phyloP scores from a whole-genome alignment of 2,329 filamentous ascomycete genomes.

The Talaromyces piceae region DNA sequence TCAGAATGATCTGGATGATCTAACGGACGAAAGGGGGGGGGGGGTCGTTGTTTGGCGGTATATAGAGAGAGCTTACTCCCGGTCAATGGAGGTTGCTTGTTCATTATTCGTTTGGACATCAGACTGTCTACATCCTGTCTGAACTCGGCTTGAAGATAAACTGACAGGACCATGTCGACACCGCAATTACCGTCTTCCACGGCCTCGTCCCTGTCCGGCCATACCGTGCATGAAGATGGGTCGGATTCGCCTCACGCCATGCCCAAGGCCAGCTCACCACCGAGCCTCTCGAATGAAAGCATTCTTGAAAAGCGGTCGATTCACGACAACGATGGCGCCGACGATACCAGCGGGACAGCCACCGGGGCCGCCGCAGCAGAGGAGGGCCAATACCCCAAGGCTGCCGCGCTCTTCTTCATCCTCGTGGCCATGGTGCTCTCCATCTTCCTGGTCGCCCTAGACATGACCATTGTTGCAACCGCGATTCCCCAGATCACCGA shows the following conservation, averaged over 20 bases:
- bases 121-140: background rate
- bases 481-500: conserved; percentile 23
- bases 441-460: conserved; percentile 13
- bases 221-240: conserved; percentile 1
- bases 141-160: background rate
- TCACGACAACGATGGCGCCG: background rate
- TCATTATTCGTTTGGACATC: background rate
- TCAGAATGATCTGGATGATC: background rate
- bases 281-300: background rate
- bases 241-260: background rate
- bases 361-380: background rate
- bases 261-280: background rate
- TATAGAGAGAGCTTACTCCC: background rate
- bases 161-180: background rate
- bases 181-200: background rate
- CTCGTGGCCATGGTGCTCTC: conserved; percentile 11
- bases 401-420: conserved; percentile 9
- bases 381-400: conserved; percentile 10
- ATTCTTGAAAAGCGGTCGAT: background rate
- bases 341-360: background rate
- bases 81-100: background rate
- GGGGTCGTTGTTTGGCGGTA: background rate
- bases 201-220: conserved; percentile 8
- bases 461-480: conserved; percentile 25
- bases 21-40: background rate